Percentiles rank a stretch among this genome's conserved stretches.
Evolutionary conservation across 768 basidiomycete species (phyloP).

Genomic region (Bullera alba): DNA sequence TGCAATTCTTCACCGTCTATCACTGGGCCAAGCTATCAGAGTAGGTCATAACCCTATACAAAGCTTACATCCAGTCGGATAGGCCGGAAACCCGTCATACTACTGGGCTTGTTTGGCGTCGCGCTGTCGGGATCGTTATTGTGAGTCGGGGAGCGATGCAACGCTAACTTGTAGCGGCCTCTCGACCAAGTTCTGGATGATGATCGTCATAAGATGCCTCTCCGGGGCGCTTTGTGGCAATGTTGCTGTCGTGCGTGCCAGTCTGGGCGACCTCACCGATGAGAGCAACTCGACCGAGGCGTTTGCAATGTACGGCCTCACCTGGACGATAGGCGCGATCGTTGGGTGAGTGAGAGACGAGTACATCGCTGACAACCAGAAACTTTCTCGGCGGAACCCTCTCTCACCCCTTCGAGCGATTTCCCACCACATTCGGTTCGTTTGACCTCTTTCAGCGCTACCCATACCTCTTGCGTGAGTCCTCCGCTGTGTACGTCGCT

Average conservation of each 20-base stretch:
- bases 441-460: conserved; percentile 18
- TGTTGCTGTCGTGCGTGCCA: conserved; percentile 42
- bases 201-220: conserved; percentile 38
- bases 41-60: conserved; percentile 16
- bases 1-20: conserved; percentile 45
- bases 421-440: conserved; percentile 30
- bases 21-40: conserved; percentile 47
- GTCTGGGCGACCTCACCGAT: conserved; percentile 43
- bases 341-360: conserved; percentile 25
- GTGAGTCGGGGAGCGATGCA: conserved; percentile 14
- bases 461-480: conserved; percentile 38
- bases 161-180: conserved; percentile 24
- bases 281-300: conserved; percentile 44
- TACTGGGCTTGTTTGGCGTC: conserved; percentile 39
- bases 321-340: conserved; percentile 42
- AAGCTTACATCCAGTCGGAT: conserved; percentile 28
- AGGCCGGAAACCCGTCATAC: conserved; percentile 44
- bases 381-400: conserved; percentile 34
- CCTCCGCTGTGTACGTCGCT: not conserved
- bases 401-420: conserved; percentile 41
- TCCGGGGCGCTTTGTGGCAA: conserved; percentile 43
- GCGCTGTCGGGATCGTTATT: conserved; percentile 41
- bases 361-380: conserved; percentile 6
- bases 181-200: conserved; percentile 35
- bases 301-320: conserved; percentile 44